Conservation (phyloP, 2,329 filamentous ascomycete genomes). For the Ophiostoma sp. region DNA sequence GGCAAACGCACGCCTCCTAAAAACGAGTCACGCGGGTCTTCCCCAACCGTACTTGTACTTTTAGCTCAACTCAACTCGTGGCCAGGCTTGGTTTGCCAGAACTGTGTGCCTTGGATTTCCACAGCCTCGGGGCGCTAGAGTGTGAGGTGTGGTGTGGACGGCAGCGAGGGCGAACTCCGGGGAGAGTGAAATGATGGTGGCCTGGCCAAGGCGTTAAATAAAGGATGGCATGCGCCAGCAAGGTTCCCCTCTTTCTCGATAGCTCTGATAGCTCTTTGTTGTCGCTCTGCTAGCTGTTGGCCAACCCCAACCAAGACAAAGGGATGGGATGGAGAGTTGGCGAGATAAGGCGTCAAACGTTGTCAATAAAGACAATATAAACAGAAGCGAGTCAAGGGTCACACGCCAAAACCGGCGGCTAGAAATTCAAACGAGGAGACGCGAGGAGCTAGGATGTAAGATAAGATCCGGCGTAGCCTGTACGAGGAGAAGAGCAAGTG, state of each 20-base stretch:
- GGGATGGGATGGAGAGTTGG: neutral
- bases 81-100: neutral
- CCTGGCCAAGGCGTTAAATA: neutral
- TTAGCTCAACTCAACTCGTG: neutral
- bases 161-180: neutral
- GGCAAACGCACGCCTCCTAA: neutral
- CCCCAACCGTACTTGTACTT: neutral
- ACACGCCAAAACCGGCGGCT: neutral
- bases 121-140: slow-evolving; percentile 2
- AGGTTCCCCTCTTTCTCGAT: neutral
- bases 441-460: neutral
- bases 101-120: neutral
- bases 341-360: neutral
- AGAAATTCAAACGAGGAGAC: neutral
- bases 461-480: neutral
- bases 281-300: neutral
- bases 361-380: neutral
- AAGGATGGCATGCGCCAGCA: neutral
- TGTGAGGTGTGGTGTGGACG: slow-evolving; percentile 1
- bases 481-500: neutral
- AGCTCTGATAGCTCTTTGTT: neutral
- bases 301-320: neutral
- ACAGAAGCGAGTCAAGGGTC: neutral
- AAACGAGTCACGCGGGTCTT: slow-evolving; percentile 4
- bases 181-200: neutral